Conservation (phyloP, 495 filamentous ascomycete genomes). For the Talaromyces ruber region DNA sequence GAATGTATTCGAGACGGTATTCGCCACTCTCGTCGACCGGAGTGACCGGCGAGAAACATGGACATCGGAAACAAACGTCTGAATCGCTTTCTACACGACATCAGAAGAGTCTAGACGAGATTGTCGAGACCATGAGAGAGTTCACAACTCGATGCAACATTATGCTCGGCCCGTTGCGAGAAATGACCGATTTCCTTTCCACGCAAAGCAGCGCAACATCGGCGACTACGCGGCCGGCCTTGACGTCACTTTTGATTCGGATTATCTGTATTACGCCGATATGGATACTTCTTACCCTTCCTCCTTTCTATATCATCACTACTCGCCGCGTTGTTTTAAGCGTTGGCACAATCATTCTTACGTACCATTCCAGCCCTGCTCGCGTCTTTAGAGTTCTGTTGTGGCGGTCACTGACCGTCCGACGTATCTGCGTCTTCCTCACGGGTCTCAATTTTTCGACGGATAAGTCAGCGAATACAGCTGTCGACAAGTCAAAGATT, state of each 20-base stretch:
- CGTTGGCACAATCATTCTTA: conserved; percentile 71
- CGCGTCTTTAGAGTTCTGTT: conserved; percentile 79
- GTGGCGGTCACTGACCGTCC: conserved; percentile 75
- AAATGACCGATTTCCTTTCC: conserved; percentile 86
- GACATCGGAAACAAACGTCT: conserved; percentile 40
- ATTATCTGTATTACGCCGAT: conserved; percentile 80
- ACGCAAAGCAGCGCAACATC: conserved; percentile 87
- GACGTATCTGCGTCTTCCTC: conserved; percentile 53
- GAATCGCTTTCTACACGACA: conserved; percentile 60
- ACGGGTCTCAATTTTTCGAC: conserved; percentile 70
- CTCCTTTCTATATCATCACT: conserved; percentile 77
- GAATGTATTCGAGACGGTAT: conserved; percentile 88
- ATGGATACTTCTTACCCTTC: conserved; percentile 77
- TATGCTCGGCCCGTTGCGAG: conserved; percentile 76
- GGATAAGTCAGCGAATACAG: conserved; percentile 13
- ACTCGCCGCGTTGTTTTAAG: conserved; percentile 72
- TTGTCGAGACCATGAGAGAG: conserved; percentile 80
- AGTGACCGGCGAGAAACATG: conserved; percentile 56
- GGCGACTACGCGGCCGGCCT: conserved; percentile 83
- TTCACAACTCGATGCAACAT: conserved; percentile 90
- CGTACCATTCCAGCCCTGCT: conserved; percentile 85
- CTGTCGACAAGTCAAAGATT: conserved; percentile 18
- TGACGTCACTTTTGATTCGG: conserved; percentile 82
- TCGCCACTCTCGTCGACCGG: conserved; percentile 80
- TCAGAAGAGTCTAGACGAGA: conserved; percentile 86